Evolutionary conservation across 140 eudicot species (phyloP).

Genomic region (Bidens hawaiensis): DNA sequence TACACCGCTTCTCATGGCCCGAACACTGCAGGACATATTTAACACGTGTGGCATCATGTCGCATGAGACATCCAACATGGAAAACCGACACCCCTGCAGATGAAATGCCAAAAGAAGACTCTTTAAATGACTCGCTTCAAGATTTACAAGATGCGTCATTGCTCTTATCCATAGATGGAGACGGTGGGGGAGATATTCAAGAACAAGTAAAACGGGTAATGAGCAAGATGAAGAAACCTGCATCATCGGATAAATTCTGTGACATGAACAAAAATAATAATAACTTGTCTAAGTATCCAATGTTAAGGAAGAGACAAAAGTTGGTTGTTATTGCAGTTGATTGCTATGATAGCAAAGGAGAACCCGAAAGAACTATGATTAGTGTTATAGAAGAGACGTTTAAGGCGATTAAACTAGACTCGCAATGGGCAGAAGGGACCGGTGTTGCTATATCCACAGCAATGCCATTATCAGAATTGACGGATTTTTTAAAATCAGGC

Average conservation of each 20-base stretch:
- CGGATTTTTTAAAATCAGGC: constrained; percentile 53
- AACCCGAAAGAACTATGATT: constrained; percentile 63
- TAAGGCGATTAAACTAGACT: constrained; percentile 51
- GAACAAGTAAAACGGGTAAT: constrained; percentile 77
- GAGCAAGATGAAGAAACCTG: constrained; percentile 57
- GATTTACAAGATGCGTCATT: constrained; percentile 82
- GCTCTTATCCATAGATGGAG: constrained; percentile 69
- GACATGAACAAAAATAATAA: constrained; percentile 24
- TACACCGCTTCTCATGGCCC: constrained; percentile 93
- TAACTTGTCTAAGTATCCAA: constrained; percentile 59
- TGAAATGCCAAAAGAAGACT: constrained; percentile 53
- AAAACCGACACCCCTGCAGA: constrained; percentile 77
- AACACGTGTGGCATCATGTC: constrained; percentile 77
- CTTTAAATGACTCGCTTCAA: constrained; percentile 70
- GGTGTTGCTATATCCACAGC: constrained; percentile 87
- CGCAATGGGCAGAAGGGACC: constrained; percentile 42
- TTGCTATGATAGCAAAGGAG: constrained; percentile 67
- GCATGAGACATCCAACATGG: constrained; percentile 96
- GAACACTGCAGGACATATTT: constrained; percentile 84
- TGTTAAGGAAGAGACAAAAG: constrained; percentile 61
- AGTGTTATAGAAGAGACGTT: constrained; percentile 49
- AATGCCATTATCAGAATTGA: constrained; percentile 61
- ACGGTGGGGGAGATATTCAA: constrained; percentile 52
- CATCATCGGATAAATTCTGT: constrained; percentile 28
- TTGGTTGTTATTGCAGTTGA: constrained; percentile 75